A percentile compares a stretch with the other conserved stretches of the same genome.
These are phyloP conservation scores for Elymus sibiricus DNA, from an alignment of 176 grass and related monocot genomes.

Conservation along the genomic window DNA sequence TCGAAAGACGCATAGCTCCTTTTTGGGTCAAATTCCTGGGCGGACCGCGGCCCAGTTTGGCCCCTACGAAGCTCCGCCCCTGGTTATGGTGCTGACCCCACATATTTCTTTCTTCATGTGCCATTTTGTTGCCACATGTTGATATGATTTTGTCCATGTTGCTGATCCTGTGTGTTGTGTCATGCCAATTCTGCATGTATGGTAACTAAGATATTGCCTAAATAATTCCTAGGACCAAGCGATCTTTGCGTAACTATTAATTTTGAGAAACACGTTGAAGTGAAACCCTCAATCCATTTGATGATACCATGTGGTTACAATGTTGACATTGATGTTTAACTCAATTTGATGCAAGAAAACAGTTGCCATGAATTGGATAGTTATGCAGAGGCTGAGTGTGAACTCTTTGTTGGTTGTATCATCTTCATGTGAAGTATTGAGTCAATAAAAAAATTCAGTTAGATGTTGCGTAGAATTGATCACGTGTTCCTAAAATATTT, in stretches of 20 bases:
- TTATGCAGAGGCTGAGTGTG: not conserved
- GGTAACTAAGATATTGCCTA: not conserved
- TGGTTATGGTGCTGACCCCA: not conserved
- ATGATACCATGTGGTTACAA: not conserved
- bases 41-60: too few species aligned
- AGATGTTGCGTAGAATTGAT: not conserved
- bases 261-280: not conserved
- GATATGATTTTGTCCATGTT: not conserved
- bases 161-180: not conserved
- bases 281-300: not conserved
- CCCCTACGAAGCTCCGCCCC: too few species aligned
- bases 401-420: not conserved
- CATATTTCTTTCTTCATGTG: not conserved
- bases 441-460: not conserved
- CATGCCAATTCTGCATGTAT: not conserved
- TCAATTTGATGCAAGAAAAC: not conserved
- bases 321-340: not conserved
- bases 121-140: not conserved
- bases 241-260: not conserved
- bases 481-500: constrained; percentile 16
- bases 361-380: not conserved
- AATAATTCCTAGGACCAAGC: not conserved
- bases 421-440: not conserved
- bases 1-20: too few species aligned
- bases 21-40: too few species aligned